Evolutionary conservation across 1,284 basidiomycete genomes (phyloP).

Genomic region (Athelia psychrophila): DNA sequence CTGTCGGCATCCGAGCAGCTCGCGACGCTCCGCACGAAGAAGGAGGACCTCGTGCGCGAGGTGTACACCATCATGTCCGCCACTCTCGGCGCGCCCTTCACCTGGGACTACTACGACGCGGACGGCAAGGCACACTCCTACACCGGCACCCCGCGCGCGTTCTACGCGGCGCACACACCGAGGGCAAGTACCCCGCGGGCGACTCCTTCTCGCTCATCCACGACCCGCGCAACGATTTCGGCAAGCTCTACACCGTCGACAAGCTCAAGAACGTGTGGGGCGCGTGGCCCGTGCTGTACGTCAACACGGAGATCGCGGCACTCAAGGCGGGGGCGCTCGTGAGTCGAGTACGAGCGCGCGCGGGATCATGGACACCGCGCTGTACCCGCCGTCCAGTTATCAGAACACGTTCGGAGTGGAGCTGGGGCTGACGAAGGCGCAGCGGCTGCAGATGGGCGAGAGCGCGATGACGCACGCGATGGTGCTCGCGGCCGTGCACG

Average conservation of each 20-base stretch:
- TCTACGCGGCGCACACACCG: constrained; percentile 69
- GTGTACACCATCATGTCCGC: constrained; percentile 87
- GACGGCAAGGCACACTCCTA: constrained; percentile 77
- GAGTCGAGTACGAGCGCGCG: constrained; percentile 67
- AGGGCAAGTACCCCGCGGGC: constrained; percentile 22
- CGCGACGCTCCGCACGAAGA: constrained; percentile 68
- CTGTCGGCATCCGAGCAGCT: constrained; percentile 44
- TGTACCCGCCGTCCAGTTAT: constrained; percentile 46
- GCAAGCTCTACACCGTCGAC: constrained; percentile 89
- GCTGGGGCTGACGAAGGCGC: constrained; percentile 74
- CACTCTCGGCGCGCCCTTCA: constrained; percentile 78
- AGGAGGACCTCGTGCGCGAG: constrained; percentile 82
- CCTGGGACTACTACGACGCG: constrained; percentile 88
- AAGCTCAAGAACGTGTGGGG: constrained; percentile 92
- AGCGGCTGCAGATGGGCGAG: constrained; percentile 81
- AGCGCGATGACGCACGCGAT: constrained; percentile 91
- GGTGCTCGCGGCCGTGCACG: constrained; percentile 90
- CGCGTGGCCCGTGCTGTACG: constrained; percentile 80
- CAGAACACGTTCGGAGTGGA: constrained; percentile 58
- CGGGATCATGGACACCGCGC: constrained; percentile 85
- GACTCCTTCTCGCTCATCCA: constrained; percentile 92
- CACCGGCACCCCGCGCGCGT: constrained; percentile 80
- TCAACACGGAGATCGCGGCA: constrained; percentile 82
- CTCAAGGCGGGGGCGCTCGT: constrained; percentile 64
- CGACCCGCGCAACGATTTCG: constrained; percentile 86